Base-by-base conservation (phyloP, 768 basidiomycete genomes). In the Tylopilus sp. region DNA sequence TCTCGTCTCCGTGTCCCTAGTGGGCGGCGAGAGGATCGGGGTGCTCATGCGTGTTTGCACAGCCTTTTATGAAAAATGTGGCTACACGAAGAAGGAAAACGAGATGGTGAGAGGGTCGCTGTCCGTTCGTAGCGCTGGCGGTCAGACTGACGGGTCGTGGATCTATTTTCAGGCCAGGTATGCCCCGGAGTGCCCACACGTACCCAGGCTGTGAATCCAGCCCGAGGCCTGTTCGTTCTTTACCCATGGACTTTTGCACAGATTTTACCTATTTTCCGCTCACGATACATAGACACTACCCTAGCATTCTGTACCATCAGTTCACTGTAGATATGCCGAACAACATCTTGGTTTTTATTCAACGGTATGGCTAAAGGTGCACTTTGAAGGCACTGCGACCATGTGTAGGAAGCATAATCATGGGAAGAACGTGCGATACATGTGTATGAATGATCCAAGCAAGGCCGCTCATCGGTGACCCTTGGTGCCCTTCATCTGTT, bases 61-160 rank as follows among this genome's bases (percentile, higher is more conserved):
- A 97, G 95, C 90, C 9, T 99, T 99, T 74, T 99, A 99, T 69
- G 77, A 92, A 69, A 98, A 98, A 71, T 99, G 95, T 66, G 95
- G 95, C 20, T 97, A 74, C 63, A 77, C 80, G 69, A 87, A 85
- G 74, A 95, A 94, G 71, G 95, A 95, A 71, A 84, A 80, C 61
- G 91, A 97, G 70, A 98, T 98, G 95, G 95, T 87, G 50, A 51
- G 50, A 51, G 68, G 17, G 40, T 30, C 36, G 36, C 17, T 48
- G 18, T n/a, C n/a, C n/a, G n/a, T n/a, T n/a, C n/a, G n/a, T 35
- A 25, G 22, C 22, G 21, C 8, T 44, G 40, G 28, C 48, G 44
- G 26, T 46, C 28, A 52, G 44, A 35, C 42, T 63, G 51, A 60
- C 30, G 28, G 11, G 33, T 15, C 38, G 10, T 20, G 21, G 13